A percentile compares a stretch with the other conserved stretches of the same genome.
Conservation (phyloP, 208 protist genomes). For the Trypanosoma mega region DNA sequence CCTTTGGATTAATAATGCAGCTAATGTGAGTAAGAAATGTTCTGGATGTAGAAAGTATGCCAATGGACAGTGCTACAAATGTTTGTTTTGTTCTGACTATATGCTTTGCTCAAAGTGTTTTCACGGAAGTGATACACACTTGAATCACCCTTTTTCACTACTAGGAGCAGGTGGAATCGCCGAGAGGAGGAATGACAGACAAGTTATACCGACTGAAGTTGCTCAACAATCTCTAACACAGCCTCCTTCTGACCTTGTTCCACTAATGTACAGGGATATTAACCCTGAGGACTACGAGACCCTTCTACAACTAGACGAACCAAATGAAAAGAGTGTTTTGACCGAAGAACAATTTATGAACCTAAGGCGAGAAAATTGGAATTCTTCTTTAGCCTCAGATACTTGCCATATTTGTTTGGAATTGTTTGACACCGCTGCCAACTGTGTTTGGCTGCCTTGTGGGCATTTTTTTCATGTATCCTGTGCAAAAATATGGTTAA, state of each 20-base stretch:
- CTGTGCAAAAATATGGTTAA: constrained; percentile 69
- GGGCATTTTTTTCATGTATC: constrained; percentile 67
- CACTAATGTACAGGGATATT: constrained; percentile 68
- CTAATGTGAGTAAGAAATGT: constrained; percentile 20
- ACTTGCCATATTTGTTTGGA: constrained; percentile 69
- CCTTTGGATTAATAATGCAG: constrained; percentile 17
- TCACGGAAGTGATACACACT: constrained; percentile 28
- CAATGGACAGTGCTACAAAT: constrained; percentile 33
- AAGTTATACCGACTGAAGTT: neutral
- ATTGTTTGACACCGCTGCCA: constrained; percentile 27
- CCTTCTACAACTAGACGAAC: constrained; percentile 51
- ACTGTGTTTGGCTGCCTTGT: constrained; percentile 60
- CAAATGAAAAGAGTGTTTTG: constrained; percentile 29
- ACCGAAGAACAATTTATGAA: constrained; percentile 25
- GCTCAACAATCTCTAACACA: neutral
- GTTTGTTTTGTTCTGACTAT: constrained; percentile 50
- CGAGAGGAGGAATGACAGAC: constrained; percentile 5
- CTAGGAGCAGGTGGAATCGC: constrained; percentile 15
- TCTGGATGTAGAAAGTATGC: constrained; percentile 28
- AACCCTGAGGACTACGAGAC: constrained; percentile 80
- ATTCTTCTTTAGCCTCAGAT: constrained; percentile 20
- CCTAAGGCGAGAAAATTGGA: constrained; percentile 30
- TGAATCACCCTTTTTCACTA: constrained; percentile 49
- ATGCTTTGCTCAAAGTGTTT: constrained; percentile 48
- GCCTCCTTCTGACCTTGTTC: constrained; percentile 19